A percentile compares a stretch with the other conserved stretches of the same genome.
phyloP scores from a whole-genome alignment of 2,329 filamentous ascomycete genomes.

The Aureobasidium pullulans region DNA sequence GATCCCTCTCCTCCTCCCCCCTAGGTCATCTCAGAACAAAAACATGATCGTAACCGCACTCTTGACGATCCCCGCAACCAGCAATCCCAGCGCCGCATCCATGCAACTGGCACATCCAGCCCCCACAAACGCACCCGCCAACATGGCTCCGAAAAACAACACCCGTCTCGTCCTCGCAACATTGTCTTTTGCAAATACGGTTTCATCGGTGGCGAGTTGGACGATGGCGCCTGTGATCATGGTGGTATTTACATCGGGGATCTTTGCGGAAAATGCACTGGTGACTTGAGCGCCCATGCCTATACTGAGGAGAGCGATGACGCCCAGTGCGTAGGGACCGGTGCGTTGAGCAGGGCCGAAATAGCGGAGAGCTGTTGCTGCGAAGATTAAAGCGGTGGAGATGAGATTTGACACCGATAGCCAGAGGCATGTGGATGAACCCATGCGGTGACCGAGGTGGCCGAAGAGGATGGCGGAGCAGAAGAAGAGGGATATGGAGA shows the following conservation, averaged over 20 bases:
- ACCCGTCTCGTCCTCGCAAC: slow-evolving; percentile 20
- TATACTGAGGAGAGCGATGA: slow-evolving; percentile 19
- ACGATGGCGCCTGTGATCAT: slow-evolving; percentile 26
- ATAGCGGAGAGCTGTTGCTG: slow-evolving; percentile 21
- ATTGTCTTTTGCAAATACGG: slow-evolving; percentile 19
- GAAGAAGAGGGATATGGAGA: slow-evolving; percentile 22
- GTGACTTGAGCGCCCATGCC: slow-evolving; percentile 22
- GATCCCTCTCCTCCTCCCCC: neutral
- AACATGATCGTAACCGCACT: slow-evolving; percentile 20
- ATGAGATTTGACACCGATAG: slow-evolving; percentile 20
- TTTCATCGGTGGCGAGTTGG: slow-evolving; percentile 20
- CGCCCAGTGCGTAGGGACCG: slow-evolving; percentile 16
- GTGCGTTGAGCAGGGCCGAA: slow-evolving; percentile 14
- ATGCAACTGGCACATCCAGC: slow-evolving; percentile 16
- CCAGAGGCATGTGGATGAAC: slow-evolving; percentile 22
- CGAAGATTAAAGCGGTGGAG: slow-evolving; percentile 21
- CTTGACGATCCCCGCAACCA: slow-evolving; percentile 20
- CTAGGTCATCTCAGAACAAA: slow-evolving; percentile 9
- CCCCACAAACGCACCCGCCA: slow-evolving; percentile 23
- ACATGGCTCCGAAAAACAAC: slow-evolving; percentile 19
- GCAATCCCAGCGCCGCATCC: slow-evolving; percentile 18
- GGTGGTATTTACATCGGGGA: slow-evolving; percentile 26
- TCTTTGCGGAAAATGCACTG: slow-evolving; percentile 20
- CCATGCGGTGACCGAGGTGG: slow-evolving; percentile 20
- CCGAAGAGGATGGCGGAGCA: slow-evolving; percentile 22